Conservation (phyloP, 2,329 filamentous ascomycete species). For the Hymenoscyphus albidus region DNA sequence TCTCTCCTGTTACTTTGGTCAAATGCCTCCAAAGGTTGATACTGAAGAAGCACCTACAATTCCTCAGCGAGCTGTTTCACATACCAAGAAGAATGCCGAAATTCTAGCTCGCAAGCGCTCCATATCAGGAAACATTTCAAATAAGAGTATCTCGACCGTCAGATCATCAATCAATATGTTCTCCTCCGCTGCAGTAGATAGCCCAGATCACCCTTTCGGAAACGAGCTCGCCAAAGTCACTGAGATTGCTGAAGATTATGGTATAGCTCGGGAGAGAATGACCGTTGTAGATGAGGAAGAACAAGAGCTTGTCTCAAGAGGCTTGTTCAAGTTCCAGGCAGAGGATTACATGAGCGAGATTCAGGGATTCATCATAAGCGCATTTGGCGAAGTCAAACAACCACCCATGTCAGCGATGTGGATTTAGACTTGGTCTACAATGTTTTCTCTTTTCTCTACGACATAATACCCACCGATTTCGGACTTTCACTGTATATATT, state of each 20-base stretch:
- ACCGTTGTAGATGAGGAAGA: constrained; percentile 71
- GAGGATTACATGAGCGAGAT: constrained; percentile 85
- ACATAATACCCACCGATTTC: constrained; percentile 8
- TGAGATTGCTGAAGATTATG: constrained; percentile 87
- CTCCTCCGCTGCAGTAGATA: constrained; percentile 22
- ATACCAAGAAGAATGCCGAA: constrained; percentile 85
- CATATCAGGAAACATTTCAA: constrained; percentile 55
- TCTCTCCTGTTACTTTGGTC: constrained; percentile 61
- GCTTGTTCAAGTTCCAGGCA: constrained; percentile 69
- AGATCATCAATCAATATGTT: constrained; percentile 46
- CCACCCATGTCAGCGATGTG: constrained; percentile 28
- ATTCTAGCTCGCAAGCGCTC: constrained; percentile 68
- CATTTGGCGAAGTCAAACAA: constrained; percentile 28
- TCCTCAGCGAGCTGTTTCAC: constrained; percentile 75
- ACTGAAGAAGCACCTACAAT: constrained; percentile 55
- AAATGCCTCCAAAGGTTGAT: constrained; percentile 35
- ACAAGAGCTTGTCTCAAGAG: constrained; percentile 62
- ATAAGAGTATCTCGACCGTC: constrained; percentile 53
- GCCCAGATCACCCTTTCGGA: constrained; percentile 70
- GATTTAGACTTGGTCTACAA: constrained; percentile 30
- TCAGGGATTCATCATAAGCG: constrained; percentile 49
- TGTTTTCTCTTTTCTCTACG: constrained; percentile 9
- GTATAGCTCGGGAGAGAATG: constrained; percentile 49
- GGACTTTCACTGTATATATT: constrained; percentile 28
- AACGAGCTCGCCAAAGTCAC: constrained; percentile 88